phyloP scores from a whole-genome alignment of 2,329 filamentous ascomycete genomes.

The Leptographium galeiforme region DNA sequence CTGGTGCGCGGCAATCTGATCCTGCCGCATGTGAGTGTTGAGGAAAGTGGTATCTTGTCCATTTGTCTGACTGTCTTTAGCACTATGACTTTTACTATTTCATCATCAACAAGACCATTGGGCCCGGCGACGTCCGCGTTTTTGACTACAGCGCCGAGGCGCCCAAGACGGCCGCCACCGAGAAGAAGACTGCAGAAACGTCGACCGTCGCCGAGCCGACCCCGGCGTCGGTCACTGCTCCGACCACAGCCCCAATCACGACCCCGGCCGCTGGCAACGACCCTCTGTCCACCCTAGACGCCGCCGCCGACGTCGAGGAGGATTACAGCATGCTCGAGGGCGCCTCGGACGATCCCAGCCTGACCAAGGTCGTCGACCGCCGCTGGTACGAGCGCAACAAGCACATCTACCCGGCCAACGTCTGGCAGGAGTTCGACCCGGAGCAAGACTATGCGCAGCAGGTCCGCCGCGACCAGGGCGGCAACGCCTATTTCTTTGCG shows the following conservation, averaged over 20 bases:
- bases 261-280: background rate
- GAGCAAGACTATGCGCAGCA: conserved; percentile 71
- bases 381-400: conserved; percentile 97
- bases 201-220: background rate
- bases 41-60: background rate
- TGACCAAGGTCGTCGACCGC: conserved; percentile 90
- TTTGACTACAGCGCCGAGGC: conserved; percentile 59
- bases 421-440: conserved; percentile 91
- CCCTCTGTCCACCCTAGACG: conserved; percentile 22
- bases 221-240: conserved; percentile 5
- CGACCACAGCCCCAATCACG: conserved; percentile 3
- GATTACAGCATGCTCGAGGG: conserved; percentile 55
- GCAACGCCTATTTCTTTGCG: conserved; percentile 86
- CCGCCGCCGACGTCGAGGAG: conserved; percentile 9
- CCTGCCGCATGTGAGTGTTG: conserved; percentile 72
- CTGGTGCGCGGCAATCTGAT: conserved; percentile 83
- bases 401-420: conserved; percentile 91
- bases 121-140: conserved; percentile 56
- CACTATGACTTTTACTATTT: conserved; percentile 98
- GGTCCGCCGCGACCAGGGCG: conserved; percentile 69
- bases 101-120: conserved; percentile 72
- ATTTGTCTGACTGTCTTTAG: conserved; percentile 28
- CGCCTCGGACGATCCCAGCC: conserved; percentile 57
- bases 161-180: conserved; percentile 15
- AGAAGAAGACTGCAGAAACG: background rate